These are phyloP conservation scores for Amoeboaphelidium protococcarum DNA, from an alignment of 371 early-diverging fungal species.

Conservation along the genomic window DNA sequence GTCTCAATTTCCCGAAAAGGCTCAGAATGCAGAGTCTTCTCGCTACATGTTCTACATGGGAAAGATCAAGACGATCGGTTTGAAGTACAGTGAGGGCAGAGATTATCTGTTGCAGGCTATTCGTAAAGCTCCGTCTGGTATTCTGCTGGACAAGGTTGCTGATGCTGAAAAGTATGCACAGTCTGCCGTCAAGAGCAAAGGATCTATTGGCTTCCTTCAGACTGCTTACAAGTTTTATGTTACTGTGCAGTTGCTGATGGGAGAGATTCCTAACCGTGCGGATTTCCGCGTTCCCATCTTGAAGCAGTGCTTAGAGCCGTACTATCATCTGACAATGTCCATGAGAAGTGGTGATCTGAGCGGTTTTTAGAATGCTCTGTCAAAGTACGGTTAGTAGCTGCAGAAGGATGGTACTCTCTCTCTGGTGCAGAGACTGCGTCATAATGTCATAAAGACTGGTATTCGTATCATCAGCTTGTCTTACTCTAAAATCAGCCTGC, in stretches of 20 bases:
- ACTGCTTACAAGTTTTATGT: constrained; percentile 73
- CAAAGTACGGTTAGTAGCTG: constrained; percentile 39
- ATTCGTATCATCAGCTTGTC: constrained; percentile 79
- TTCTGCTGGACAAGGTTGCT: no score
- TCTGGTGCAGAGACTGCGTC: constrained; percentile 65
- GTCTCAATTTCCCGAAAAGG: constrained; percentile 64
- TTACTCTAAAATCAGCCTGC: constrained; percentile 76
- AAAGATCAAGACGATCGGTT: constrained; percentile 77
- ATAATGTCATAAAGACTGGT: constrained; percentile 95
- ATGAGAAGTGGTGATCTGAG: constrained; percentile 79
- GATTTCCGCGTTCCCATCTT: constrained; percentile 62
- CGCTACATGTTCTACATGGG: constrained; percentile 79
- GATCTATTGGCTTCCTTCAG: constrained; percentile 82
- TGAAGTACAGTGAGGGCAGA: constrained; percentile 77
- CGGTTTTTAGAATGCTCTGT: constrained; percentile 67
- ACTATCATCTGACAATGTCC: constrained; percentile 77
- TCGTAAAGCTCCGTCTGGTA: constrained; percentile 83
- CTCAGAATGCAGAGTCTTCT: constrained; percentile 72
- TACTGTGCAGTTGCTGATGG: constrained; percentile 84
- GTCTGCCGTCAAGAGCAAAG: constrained; percentile 44
- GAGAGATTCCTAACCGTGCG: constrained; percentile 84
- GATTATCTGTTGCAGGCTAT: constrained; percentile 65
- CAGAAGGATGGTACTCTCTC: constrained; percentile 64
- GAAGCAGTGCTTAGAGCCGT: constrained; percentile 55
- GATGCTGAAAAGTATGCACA: no score